Base-by-base conservation (phyloP, 257 asterid species). In the Solanum piurae region DNA sequence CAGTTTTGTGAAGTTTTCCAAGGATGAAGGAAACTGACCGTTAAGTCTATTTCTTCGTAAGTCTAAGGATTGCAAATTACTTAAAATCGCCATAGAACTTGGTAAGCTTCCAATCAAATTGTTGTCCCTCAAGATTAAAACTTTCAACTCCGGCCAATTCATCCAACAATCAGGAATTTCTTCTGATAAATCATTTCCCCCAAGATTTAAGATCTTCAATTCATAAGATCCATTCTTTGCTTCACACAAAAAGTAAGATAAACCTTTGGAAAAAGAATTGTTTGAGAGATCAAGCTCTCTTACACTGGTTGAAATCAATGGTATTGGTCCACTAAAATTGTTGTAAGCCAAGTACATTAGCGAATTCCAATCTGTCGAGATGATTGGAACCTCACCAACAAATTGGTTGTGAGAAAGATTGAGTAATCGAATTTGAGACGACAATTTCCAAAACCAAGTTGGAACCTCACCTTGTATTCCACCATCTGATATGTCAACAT, bases 61-160 rank as follows among this genome's bases (percentile, higher is more conserved):
- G 73, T 85, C 86, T 66, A 88, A 82, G 34, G 92, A 88, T 84
- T 0, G 1, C 23, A 91, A 34, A 0, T 42, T 13, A 46, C 13
- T 20, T 14, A 89, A 85, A 85, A 68, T n/a, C 0, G 89, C 87
- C 1, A 92, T 55, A n/a, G 94, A 89, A 31, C 29, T 62, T 12
- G 92, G 91, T 9, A 89, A 86, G 12, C 71, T 58, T 52, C 93
- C 93, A 20, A 34, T 44, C 7, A 92, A 4, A 21, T 68, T 88
- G 64, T 92, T 92, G 34, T 86, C 73, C n/a, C 72, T 87, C 13
- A 91, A 4, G 36, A 87, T 83, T 18, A 34, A 92, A 5, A 31
- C 49, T 9, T 0, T 0, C 34, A 88, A 76, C 0, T 18, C 2
- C 0, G 87, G 23, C 89, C 89, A 88, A 14, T 83, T 83, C 89